Percentiles rank a stretch among this genome's conserved stretches.
Evolutionary conservation across 805 yeast species (phyloP).

Genomic region (Zygotorulaspora sp.): DNA sequence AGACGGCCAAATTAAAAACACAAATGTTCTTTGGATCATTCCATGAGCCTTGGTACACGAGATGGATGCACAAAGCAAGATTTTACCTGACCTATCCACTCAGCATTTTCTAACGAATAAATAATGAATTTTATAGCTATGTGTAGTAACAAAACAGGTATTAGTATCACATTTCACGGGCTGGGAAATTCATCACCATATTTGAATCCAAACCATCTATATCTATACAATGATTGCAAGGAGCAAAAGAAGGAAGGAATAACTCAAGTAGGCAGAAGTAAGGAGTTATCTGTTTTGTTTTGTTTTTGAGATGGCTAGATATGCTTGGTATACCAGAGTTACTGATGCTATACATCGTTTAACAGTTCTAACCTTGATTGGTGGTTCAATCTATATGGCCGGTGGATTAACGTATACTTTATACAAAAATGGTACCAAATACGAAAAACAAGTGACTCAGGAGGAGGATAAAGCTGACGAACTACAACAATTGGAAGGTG

Average conservation of each 20-base stretch:
- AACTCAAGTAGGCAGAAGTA: background rate
- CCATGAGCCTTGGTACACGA: conserved; percentile 27
- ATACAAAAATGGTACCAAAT: conserved; percentile 49
- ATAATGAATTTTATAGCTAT: background rate
- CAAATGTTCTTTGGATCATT: conserved; percentile 34
- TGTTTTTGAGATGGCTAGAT: conserved; percentile 39
- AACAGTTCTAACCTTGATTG: conserved; percentile 62
- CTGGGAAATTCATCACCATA: no score
- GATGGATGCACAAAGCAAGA: conserved; percentile 16
- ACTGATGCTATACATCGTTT: conserved; percentile 70
- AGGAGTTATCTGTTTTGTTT: no score
- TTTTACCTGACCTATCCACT: conserved; percentile 6
- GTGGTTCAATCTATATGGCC: conserved; percentile 48
- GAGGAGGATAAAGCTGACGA: conserved; percentile 20
- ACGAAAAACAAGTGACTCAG: conserved; percentile 41
- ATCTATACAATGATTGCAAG: no score
- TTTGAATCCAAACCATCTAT: no score
- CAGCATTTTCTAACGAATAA: conserved; percentile 5
- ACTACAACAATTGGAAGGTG: conserved; percentile 17
- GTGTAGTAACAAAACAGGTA: background rate
- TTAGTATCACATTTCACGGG: background rate
- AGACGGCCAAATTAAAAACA: conserved; percentile 41
- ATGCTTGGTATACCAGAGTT: conserved; percentile 73
- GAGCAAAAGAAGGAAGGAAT: background rate
- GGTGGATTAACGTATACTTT: conserved; percentile 50